These are phyloP conservation scores for Pestalotiopsis sp. DNA, from an alignment of 2,329 filamentous ascomycete genomes.

Conservation along the genomic window DNA sequence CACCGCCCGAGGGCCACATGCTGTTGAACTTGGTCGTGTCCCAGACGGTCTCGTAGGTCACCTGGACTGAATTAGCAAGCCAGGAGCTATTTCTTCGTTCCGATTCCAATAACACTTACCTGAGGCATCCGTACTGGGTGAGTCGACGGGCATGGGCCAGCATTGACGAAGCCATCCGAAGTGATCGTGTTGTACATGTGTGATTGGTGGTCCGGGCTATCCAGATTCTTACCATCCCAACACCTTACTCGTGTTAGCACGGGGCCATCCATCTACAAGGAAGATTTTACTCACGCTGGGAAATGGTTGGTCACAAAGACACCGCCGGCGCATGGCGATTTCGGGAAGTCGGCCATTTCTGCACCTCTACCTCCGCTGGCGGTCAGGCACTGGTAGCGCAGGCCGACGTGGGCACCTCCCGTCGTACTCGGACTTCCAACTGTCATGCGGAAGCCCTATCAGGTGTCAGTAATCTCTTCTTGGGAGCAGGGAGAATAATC, in stretches of 20 bases:
- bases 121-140: constrained; percentile 47
- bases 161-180: constrained; percentile 30
- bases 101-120: constrained; percentile 35
- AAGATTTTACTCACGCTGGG: too few relatives aligned
- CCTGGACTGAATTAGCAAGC: neutral
- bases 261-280: neutral
- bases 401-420: constrained; percentile 33
- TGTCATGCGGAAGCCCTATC: constrained; percentile 46
- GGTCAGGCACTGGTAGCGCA: constrained; percentile 44
- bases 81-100: neutral
- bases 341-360: constrained; percentile 43
- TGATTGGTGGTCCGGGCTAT: constrained; percentile 47
- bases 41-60: constrained; percentile 48
- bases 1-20: constrained; percentile 38
- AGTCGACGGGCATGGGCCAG: constrained; percentile 37
- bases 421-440: constrained; percentile 37
- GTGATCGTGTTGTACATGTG: constrained; percentile 35
- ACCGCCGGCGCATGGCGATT: constrained; percentile 38
- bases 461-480: neutral
- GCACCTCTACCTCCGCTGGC: constrained; percentile 40
- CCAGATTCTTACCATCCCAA: constrained; percentile 52
- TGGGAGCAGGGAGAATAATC: neutral
- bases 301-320: constrained; percentile 36
- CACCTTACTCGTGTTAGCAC: constrained; percentile 33
- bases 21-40: constrained; percentile 41